These are phyloP conservation scores for Petrea volubilis DNA, from an alignment of 257 asterid species.

Conservation along the genomic window DNA sequence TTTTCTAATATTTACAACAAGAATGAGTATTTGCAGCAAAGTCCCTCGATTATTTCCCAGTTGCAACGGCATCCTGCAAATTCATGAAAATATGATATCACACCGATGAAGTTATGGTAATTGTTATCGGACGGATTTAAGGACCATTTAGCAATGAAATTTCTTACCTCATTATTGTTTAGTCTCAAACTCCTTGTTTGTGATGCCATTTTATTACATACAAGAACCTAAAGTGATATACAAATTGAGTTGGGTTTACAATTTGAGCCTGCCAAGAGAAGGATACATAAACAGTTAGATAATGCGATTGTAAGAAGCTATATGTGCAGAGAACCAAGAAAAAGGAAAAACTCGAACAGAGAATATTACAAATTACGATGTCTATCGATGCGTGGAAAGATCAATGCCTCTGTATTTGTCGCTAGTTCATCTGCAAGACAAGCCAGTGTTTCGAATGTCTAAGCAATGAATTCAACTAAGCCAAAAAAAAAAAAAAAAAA, in stretches of 20 bases:
- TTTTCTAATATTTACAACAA: conserved; percentile 21
- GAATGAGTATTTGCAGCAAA: conserved; percentile 20
- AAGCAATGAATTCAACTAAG: too few relatives aligned
- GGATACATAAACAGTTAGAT: background rate
- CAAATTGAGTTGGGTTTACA: conserved; percentile 2
- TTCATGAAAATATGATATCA: background rate
- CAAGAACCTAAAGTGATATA: too few relatives aligned
- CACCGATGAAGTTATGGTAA: background rate
- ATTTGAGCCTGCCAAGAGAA: conserved; percentile 18
- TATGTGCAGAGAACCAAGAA: background rate
- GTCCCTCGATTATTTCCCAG: background rate
- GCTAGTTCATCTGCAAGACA: conserved; percentile 21
- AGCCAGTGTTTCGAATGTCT: background rate
- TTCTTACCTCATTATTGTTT: conserved; percentile 12
- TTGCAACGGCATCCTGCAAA: conserved; percentile 18
- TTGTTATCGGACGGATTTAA: background rate
- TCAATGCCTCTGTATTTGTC: background rate
- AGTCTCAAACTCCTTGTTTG: conserved; percentile 1
- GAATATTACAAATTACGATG: conserved; percentile 9
- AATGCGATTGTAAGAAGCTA: too few relatives aligned
- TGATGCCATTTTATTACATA: conserved; percentile 3
- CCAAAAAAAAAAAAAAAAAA: too few relatives aligned
- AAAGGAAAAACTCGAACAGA: background rate
- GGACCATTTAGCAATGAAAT: background rate
- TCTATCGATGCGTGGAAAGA: conserved; percentile 10